phyloP scores from a whole-genome alignment of 768 basidiomycete species.

The Serendipita sp. region DNA sequence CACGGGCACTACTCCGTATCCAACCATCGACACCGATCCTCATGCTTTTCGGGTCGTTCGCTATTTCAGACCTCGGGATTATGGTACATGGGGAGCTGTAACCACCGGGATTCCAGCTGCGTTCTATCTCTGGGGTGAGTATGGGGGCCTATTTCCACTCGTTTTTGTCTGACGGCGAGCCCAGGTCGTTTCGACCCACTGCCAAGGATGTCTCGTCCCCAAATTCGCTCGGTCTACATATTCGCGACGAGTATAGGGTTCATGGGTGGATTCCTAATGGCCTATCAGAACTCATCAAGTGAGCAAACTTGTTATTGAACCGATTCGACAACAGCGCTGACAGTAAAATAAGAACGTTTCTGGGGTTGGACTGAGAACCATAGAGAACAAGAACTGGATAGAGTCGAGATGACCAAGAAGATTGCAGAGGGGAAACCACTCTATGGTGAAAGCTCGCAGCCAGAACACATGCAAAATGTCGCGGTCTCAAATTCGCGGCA shows the following conservation, averaged over 20 bases:
- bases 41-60: conserved; percentile 74
- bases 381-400: conserved; percentile 62
- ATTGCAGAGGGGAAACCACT: conserved; percentile 67
- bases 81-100: conserved; percentile 63
- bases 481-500: conserved; percentile 81
- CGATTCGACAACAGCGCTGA: conserved; percentile 8
- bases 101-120: conserved; percentile 72
- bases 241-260: conserved; percentile 66
- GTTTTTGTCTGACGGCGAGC: background rate
- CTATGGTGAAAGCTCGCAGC: conserved; percentile 72
- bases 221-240: conserved; percentile 25
- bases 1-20: conserved; percentile 38
- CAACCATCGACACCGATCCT: conserved; percentile 89
- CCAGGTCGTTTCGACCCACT: conserved; percentile 23
- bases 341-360: conserved; percentile 53
- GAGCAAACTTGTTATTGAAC: conserved; percentile 20
- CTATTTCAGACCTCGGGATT: conserved; percentile 81
- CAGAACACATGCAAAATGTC: conserved; percentile 70
- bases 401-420: conserved; percentile 60
- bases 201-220: conserved; percentile 17
- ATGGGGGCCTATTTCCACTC: background rate
- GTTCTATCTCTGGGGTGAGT: conserved; percentile 67
- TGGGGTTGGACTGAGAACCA: conserved; percentile 91
- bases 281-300: conserved; percentile 86
- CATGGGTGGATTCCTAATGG: conserved; percentile 78